These are phyloP conservation scores for Leptographium lundbergii DNA, from an alignment of 2,329 filamentous ascomycete species.

Conservation along the genomic window DNA sequence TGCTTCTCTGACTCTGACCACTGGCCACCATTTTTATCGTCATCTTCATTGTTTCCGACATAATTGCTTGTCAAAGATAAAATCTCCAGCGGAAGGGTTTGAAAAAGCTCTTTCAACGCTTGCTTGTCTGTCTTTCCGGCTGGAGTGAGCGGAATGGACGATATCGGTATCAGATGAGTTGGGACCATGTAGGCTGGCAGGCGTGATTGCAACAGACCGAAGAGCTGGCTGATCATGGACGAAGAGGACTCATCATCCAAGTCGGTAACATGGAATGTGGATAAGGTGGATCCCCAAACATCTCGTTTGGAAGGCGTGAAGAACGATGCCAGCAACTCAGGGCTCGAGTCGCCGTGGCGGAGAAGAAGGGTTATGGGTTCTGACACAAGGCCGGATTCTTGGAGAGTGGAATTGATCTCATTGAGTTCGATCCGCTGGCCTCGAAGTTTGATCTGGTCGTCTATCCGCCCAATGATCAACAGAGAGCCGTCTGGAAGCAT, in stretches of 20 bases:
- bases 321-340: slow-evolving; percentile 53
- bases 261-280: slow-evolving; percentile 24
- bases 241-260: slow-evolving; percentile 17
- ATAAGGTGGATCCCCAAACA: slow-evolving; percentile 5
- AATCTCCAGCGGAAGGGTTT: slow-evolving; percentile 27
- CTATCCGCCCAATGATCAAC: slow-evolving; percentile 57
- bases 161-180: slow-evolving; percentile 57
- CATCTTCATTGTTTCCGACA: not conserved
- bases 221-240: slow-evolving; percentile 31
- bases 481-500: slow-evolving; percentile 68
- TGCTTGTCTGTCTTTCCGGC: slow-evolving; percentile 63
- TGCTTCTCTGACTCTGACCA: slow-evolving; percentile 31
- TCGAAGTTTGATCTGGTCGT: slow-evolving; percentile 71
- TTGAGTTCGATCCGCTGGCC: slow-evolving; percentile 69
- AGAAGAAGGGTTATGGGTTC: slow-evolving; percentile 54
- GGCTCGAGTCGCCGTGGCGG: slow-evolving; percentile 21
- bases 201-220: slow-evolving; percentile 36
- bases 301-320: slow-evolving; percentile 37
- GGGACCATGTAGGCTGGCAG: slow-evolving; percentile 74
- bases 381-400: slow-evolving; percentile 35
- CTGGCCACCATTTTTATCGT: not conserved
- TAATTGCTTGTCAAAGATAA: not conserved
- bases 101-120: slow-evolving; percentile 35
- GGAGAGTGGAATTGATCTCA: slow-evolving; percentile 56
- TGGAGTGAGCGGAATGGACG: slow-evolving; percentile 54